Evolutionary conservation across 148 eudicot species (phyloP).

Genomic region (Camellia lanceoleosa): DNA sequence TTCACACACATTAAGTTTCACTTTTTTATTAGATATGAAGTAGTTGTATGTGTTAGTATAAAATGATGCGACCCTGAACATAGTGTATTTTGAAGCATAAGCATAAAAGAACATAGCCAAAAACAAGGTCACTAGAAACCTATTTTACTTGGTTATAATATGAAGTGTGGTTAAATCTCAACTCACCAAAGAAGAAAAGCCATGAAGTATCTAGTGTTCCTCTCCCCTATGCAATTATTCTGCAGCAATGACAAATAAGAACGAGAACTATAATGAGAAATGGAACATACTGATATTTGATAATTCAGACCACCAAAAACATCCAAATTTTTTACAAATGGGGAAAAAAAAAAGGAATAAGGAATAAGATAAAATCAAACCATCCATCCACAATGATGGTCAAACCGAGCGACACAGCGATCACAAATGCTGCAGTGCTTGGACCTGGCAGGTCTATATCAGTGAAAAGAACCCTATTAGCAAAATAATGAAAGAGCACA

Average conservation of each 20-base stretch:
- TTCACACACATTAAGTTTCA: conserved; percentile 1
- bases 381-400: too few relatives aligned
- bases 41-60: not conserved
- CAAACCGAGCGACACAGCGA: too few relatives aligned
- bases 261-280: not conserved
- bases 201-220: conserved; percentile 80
- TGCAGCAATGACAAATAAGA: conserved; percentile 36
- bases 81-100: not conserved
- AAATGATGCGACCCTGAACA: not conserved
- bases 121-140: not conserved
- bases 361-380: too few relatives aligned
- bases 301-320: not conserved
- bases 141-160: not conserved
- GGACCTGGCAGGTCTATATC: too few relatives aligned
- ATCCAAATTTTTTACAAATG: not conserved
- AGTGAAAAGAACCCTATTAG: too few relatives aligned
- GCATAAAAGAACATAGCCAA: not conserved
- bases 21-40: not conserved
- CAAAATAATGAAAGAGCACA: too few relatives aligned
- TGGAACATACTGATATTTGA: not conserved
- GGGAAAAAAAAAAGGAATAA: not conserved
- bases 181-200: conserved; percentile 94
- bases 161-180: not conserved
- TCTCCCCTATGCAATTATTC: conserved; percentile 99
- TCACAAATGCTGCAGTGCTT: too few relatives aligned